These are phyloP conservation scores for Rhypophila decipiens DNA, from an alignment of 495 filamentous ascomycete species.

Conservation along the genomic window DNA sequence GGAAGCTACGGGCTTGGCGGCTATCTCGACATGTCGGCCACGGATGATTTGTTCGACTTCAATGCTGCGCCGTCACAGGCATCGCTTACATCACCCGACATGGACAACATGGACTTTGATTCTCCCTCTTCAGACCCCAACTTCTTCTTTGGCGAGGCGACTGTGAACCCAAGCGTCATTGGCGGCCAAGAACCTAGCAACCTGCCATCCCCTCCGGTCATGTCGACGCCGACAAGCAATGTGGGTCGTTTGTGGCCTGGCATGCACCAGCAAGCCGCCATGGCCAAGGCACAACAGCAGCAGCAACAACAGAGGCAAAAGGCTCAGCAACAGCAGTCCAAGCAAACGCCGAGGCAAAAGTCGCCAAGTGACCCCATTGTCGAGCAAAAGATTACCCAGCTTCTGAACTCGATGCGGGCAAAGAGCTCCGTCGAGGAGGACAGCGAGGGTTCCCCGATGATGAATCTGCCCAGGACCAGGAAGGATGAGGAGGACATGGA, in stretches of 20 bases:
- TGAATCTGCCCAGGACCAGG: slow-evolving; percentile 50
- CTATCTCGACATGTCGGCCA: slow-evolving; percentile 45
- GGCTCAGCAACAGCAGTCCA: slow-evolving; percentile 27
- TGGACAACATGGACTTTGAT: slow-evolving; percentile 56
- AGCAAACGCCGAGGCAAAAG: slow-evolving; percentile 28
- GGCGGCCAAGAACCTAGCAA: slow-evolving; percentile 46
- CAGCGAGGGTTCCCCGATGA: slow-evolving; percentile 41
- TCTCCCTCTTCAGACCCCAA: slow-evolving; percentile 40
- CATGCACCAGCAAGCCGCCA: slow-evolving; percentile 83
- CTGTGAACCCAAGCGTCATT: slow-evolving; percentile 65
- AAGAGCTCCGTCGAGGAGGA: slow-evolving; percentile 48
- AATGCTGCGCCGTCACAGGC: slow-evolving; percentile 44
- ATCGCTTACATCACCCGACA: slow-evolving; percentile 43
- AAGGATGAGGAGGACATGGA: slow-evolving; percentile 99
- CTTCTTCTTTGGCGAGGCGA: slow-evolving; percentile 54
- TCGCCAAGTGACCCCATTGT: slow-evolving; percentile 57
- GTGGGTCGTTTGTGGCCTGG: slow-evolving; percentile 77
- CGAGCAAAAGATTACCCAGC: slow-evolving; percentile 78
- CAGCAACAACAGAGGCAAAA: slow-evolving; percentile 60
- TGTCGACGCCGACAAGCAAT: slow-evolving; percentile 43
- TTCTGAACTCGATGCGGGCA: slow-evolving; percentile 78
- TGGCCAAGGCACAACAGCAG: slow-evolving; percentile 69
- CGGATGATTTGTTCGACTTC: slow-evolving; percentile 52
- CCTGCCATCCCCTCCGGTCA: slow-evolving; percentile 25
- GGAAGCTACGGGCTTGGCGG: slow-evolving; percentile 43